Base-by-base conservation (phyloP, 2,329 filamentous ascomycete species). In the Ophiostoma fasciatum region DNA sequence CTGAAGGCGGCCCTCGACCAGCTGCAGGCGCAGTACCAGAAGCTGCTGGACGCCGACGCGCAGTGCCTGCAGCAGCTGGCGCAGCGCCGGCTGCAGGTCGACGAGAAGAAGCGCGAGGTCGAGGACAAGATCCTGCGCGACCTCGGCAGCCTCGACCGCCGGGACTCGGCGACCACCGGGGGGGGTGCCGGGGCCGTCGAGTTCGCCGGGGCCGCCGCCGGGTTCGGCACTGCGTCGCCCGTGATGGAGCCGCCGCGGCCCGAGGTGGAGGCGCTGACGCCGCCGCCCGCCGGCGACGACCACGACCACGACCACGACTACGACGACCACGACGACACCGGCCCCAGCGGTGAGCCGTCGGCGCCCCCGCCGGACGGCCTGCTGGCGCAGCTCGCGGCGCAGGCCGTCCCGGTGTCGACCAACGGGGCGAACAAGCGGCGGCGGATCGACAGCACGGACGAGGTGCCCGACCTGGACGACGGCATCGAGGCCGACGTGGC, bases 81-180 rank as follows among this genome's bases (percentile, higher is more conserved):
- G 4, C 64, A 62, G n/a, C 75, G 78, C 38, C 83, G 80, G 47
- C 58, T 62, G 3, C 74, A 76, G 38, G 82, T 85, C 13, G 87
- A 94, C 48, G 62, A 66, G 14, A 87, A 83, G 59, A 93, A 92
- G 56, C 75, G 78, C 35, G 80, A 90, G 32, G 85, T 98, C 7
- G 90, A 98, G 56, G 74, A 88, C 45, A 78, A 74, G 33, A 96
- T 98, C 46, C 84, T 98, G 70, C 74, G 80, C 35, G 83, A 82
- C 8, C 68, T 94, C 17, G 74, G 75, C 12, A 69, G 72, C 2
- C 68, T 75, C 8, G 63, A 62, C 13, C 28, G 17, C 36, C n/a
- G n/a, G n/a, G n/a, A n/a, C n/a, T n/a, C n/a, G n/a, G n/a, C n/a
- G n/a, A n/a, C n/a, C n/a, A 66, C 71, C 39, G 59, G 62, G 15